Evolutionary conservation across 140 eudicot species (phyloP), one percentile per base, ranked within the genome.

Genomic region (Erigeron philadelphicus): DNA sequence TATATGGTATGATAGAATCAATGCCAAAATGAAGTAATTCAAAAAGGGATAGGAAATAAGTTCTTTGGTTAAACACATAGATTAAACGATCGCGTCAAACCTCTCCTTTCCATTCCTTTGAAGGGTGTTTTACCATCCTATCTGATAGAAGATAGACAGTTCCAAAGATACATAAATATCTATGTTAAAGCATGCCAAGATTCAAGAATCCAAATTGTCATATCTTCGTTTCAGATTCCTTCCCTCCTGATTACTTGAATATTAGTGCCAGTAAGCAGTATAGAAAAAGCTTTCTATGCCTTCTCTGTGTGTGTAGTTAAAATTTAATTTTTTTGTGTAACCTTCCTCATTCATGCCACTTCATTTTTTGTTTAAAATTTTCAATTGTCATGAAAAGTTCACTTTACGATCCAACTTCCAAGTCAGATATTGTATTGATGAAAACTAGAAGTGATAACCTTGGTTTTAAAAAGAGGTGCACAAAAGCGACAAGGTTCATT

Each of bases 1-100:
- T 50, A 44, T 35, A 16, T 13, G 21, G 62, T 49, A 31, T 50
- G 59, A 49, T 9, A 19, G 48, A 49, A 35, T 16, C 67, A 71
- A 71, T 42, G 56, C 66, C 55, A 70, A 55, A 70, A 70, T 56
- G 56, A 43, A 70, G 40, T 35, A 21, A 56, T 13, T 44, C 53
- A 18, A 16, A 58, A 70, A 9, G 45, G 31, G 43, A 11, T 17
- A 45, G 19, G 5, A 70, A 58, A 25, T 5, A 21, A 6, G 16
- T 70, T 23, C 31, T 13, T 23, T 13, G 64, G 25, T 70, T 58
- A 44, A 3, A 68, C 50, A 38, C 49, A 52, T 52, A 48, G 35
- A 67, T 44, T 44, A 25, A 59, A 13, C 21, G 56, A 45, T 45
- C 38, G 38, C 46, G 49, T 65, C 63, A 57, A 57, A 57, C 63